These are phyloP conservation scores for Cryoendolithus antarcticus DNA, from an alignment of 2,329 filamentous ascomycete genomes.

Conservation along the genomic window DNA sequence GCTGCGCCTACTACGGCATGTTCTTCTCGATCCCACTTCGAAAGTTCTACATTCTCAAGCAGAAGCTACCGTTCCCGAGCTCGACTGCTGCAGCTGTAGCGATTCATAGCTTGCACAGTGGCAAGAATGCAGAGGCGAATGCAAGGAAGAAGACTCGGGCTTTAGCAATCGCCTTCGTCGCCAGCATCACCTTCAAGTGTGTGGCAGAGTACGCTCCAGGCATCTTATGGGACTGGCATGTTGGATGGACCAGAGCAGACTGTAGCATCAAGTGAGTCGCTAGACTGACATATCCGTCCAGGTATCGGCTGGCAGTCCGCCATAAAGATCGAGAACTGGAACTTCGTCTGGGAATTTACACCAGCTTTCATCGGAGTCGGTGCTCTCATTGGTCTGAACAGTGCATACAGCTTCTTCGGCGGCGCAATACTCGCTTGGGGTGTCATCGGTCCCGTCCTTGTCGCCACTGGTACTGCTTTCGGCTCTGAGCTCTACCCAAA, in stretches of 20 bases:
- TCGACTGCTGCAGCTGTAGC: slow-evolving; percentile 49
- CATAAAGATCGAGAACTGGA: slow-evolving; percentile 48
- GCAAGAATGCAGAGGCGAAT: slow-evolving; percentile 38
- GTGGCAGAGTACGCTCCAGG: slow-evolving; percentile 47
- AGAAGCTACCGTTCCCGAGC: slow-evolving; percentile 48
- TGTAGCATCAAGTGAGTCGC: too few species aligned
- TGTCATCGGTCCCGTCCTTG: slow-evolving; percentile 45
- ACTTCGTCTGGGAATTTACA: slow-evolving; percentile 47
- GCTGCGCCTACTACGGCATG: slow-evolving; percentile 52
- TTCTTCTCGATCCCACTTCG: slow-evolving; percentile 49
- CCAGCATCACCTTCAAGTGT: slow-evolving; percentile 41
- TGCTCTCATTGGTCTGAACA: slow-evolving; percentile 47
- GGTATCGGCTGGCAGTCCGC: slow-evolving; percentile 16
- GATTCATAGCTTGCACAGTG: slow-evolving; percentile 51
- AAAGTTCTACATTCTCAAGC: slow-evolving; percentile 56
- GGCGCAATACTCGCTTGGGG: slow-evolving; percentile 46
- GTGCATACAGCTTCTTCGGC: slow-evolving; percentile 44
- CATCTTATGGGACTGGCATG: slow-evolving; percentile 38
- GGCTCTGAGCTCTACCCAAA: slow-evolving; percentile 22
- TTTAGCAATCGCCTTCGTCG: slow-evolving; percentile 38
- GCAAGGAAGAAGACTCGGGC: slow-evolving; percentile 47
- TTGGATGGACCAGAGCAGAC: too few species aligned
- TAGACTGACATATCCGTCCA: too few species aligned
- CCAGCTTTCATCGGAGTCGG: slow-evolving; percentile 50
- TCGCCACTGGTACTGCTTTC: slow-evolving; percentile 39